Percentiles rank a stretch among this genome's conserved stretches.
These are phyloP conservation scores for Tephrocybe sp. DNA, from an alignment of 768 basidiomycete species.

Conservation along the genomic window DNA sequence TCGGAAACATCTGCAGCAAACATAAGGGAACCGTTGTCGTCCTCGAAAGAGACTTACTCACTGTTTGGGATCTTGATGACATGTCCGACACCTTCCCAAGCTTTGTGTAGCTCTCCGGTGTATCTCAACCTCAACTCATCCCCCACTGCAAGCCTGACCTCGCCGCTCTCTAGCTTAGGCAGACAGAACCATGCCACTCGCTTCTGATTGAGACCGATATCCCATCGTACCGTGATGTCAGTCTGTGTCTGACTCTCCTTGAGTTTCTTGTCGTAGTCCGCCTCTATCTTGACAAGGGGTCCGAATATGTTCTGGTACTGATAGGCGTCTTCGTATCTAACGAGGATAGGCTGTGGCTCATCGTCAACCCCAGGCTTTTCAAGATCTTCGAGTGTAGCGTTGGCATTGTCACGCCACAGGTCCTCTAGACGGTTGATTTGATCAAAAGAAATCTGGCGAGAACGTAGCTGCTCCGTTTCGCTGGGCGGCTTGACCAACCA, in stretches of 20 bases:
- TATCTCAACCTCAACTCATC: constrained; percentile 93
- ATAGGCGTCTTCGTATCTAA: constrained; percentile 97
- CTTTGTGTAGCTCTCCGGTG: constrained; percentile 83
- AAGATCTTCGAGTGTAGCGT: constrained; percentile 92
- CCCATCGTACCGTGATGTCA: constrained; percentile 95
- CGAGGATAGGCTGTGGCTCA: constrained; percentile 89
- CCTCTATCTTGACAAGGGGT: constrained; percentile 98
- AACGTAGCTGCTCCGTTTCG: constrained; percentile 94
- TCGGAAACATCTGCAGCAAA: constrained; percentile 84
- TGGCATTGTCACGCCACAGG: constrained; percentile 95
- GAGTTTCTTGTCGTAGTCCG: constrained; percentile 96
- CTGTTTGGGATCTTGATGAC: constrained; percentile 99
- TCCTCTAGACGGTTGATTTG: constrained; percentile 98
- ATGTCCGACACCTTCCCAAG: constrained; percentile 97
- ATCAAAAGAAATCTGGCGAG: constrained; percentile 94
- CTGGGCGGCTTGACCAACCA: constrained; percentile 98
- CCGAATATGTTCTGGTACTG: constrained; percentile 99
- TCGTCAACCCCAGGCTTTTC: constrained; percentile 98
- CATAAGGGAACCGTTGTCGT: background rate
- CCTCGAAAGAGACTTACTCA: constrained; percentile 37
- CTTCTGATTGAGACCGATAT: constrained; percentile 97
- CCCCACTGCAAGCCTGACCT: constrained; percentile 94
- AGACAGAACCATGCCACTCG: constrained; percentile 97
- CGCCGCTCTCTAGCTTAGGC: constrained; percentile 97
- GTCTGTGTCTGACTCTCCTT: constrained; percentile 99